Evolutionary conservation across 139 green algal genomes (phyloP), one percentile per base, ranked within the genome.

Genomic region (Axilococcus clingmanii): DNA sequence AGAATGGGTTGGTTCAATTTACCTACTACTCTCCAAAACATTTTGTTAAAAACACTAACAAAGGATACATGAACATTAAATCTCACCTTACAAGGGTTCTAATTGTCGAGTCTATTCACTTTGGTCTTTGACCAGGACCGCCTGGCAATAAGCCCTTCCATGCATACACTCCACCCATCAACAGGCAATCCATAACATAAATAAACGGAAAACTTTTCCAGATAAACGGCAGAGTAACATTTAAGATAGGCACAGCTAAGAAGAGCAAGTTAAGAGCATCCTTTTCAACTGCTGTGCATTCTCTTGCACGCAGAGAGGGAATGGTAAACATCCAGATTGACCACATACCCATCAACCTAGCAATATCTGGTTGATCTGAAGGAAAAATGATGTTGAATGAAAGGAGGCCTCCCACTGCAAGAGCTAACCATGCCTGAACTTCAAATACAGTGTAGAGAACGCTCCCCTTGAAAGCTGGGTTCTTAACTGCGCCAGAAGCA

Each of bases 311-410:
- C 57, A 96, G 69, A 0, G 79, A 85, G 0, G 91, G 91, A 34
- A 98, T 78, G 7, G 85, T 92, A 69, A 97, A 94, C 84, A 96
- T 95, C 90, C 87, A 97, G 49, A 95, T 75, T 28, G 71, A 83
- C 87, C 90, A 91, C 84, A 95, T 94, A 81, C 91, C 91, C 30
- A 97, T 65, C 8, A 98, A 66, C 2, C 89, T 76, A 7, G 85
- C 67, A 48, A 98, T 95, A 65, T 71, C 73, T 17, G 91, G 89
- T 47, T 92, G 52, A 29, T 98, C 86, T 7, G 82, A 91, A 5
- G 91, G 91, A 40, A 89, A 89, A 6, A 98, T 54, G 14, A 97
- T 16, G 69, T 98, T 98, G 76, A 85, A 98, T 14, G 89, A 91
- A 4, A 98, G 69, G 24, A 96, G 69, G 2, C 81, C 85, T 35